Evolutionary conservation across 1,284 basidiomycete species (phyloP), one percentile per base, ranked within the genome.

Genomic region (Ustilago cynodontis): DNA sequence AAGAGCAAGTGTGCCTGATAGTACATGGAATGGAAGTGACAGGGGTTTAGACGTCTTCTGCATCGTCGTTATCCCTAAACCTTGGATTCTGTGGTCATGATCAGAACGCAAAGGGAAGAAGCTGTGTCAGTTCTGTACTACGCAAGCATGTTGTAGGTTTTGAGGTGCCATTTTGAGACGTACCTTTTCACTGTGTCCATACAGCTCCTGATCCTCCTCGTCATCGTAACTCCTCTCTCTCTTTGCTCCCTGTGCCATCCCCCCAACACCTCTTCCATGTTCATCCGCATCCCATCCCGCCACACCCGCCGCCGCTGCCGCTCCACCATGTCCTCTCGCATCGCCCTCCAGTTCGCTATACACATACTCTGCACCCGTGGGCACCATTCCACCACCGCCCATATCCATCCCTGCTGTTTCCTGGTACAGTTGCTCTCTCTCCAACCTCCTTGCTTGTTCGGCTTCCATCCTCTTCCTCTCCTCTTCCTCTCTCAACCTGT

Each of bases 351-450:
- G 8, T 39, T 80, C 78, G n/a, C 68, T 65, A 29, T 80, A 80
- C 58, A 63, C 13, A 33, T 74, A 65, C 49, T 77, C 78, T 11
- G 65, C 78, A 24, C 78, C 78, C 1, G 29, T 54, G 2, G 78
- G 78, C 7, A 80, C 73, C 41, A 77, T 56, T 0, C 78, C 71
- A 13, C 69, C 71, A 49, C 71, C 74, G 13, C 73, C 78, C 24
- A 59, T 65, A 20, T 63, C 65, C 61, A 65, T 64, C 31, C 52
- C 62, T 24, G 54, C 37, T 0, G 51, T 37, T 20, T 95, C 93
- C 2, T 91, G 91, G 87, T 99, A 98, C 26, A 96, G 91, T 84
- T 94, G 93, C 79, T 89, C 88, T 86, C 98, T 94, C 67, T 87
- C 86, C 52, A 92, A 91, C 80, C 93, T 91, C 71, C 93, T 90